Base-by-base conservation (phyloP, 805 yeast species). In the Candida vaughaniae region DNA sequence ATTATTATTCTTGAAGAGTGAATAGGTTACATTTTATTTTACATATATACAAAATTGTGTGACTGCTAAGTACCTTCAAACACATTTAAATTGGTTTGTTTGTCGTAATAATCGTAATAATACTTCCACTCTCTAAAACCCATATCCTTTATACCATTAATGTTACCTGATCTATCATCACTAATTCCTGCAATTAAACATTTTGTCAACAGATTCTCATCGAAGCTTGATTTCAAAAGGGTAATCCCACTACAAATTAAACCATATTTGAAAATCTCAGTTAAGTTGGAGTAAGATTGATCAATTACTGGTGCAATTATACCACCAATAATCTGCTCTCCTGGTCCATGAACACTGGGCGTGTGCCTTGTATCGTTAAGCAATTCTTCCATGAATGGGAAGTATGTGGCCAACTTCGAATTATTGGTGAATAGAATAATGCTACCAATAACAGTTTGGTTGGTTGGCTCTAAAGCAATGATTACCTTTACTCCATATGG, bases 201-300 rank as follows among this genome's bases (percentile, higher is more conserved):
- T 36, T 53, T 53, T 30, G 58, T 52, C 51, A 66, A 57, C 11
- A 43, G 26, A 11, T 52, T 51, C 8, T 51, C 51, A 25, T 46
- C 52, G 37, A 53, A 52, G 30, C 54, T 52, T 6, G 62, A 48
- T 46, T 71, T 73, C 41, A 72, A 56, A 41, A 64, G 73, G 5
- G 78, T 67, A 11, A 75, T 69, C 5, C 72, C 78, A 35, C 81
- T 71, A 43, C 82, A 77, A 7, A 78, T 72, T 40, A 78, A 65
- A 0, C 84, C 84, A 45, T 71, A 64, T 40, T 68, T 73, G 56
- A 78, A 73, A 3, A 77, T 75, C 36, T 74, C 77, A 6, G 73
- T 67, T 46, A 78, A 64, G 42, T 73, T 75, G 18, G 72, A 68
- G 50, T 75, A 75, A 29, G 64, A 62, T 14, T 77, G 75, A 43